Evolutionary conservation across 108 stramenopile genomes (phyloP), one percentile per base, ranked within the genome.

Genomic region (Skeletonema costatum): DNA sequence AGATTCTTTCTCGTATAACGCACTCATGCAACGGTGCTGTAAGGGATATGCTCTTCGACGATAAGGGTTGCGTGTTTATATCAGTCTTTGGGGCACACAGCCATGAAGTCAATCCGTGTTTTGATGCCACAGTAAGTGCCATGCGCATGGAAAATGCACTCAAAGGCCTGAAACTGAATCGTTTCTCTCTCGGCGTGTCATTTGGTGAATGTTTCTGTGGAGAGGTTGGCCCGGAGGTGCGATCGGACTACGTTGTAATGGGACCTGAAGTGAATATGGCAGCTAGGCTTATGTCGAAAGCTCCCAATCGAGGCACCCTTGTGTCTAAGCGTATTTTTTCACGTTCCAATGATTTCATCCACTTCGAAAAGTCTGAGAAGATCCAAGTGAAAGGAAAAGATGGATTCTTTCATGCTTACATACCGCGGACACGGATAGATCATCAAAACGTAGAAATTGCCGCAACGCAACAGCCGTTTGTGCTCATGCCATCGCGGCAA

Each of bases 11-110:
- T 62, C 77, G 82, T 21, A 83, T 83, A 46, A 83, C 82, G 14
- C 78, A 83, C 38, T 70, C 77, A 19, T 83, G 82, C 73, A 77
- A 83, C 60, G 82, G 82, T n/a, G 82, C 82, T 17, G 82, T 83
- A 13, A 62, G 81, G 56, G 85, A 86, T 53, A 82, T 86, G 77
- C 56, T 82, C 4, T 86, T 83, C 36, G 85, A 86, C 48, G 85
- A 86, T 71, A 86, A 86, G 82, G 85, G 85, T 1, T 86, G 85
- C 59, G 81, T 82, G 31, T 86, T 86, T 64, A 86, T 86, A 50
- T 82, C 85, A 5, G 78, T 86, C 30, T 86, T 86, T 48, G 85
- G 85, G 12, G 85, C 85, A 21, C 81, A 82, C 39, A 83, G 81
- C 30, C 80, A 82, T 48, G 85, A 80, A 38, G 85, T 77, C 38